phyloP scores from a whole-genome alignment of 208 protist genomes.

The Zelonia costaricensis region DNA sequence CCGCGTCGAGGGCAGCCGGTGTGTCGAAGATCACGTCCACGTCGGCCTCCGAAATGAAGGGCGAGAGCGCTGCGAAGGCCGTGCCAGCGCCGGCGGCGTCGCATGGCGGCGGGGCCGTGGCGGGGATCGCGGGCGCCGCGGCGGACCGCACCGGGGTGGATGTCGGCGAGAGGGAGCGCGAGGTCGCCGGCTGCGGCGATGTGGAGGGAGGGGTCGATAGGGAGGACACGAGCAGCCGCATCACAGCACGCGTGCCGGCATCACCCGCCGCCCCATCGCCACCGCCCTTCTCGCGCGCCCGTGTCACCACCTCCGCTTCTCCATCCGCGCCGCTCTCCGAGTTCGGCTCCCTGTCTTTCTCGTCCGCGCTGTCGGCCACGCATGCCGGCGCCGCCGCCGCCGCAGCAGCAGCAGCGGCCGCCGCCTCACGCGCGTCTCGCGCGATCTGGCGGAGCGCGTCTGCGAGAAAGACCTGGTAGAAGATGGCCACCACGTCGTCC shows the following conservation, averaged over 20 bases:
- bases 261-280: neutral
- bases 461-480: slow-evolving; percentile 91
- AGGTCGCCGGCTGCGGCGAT: neutral
- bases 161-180: neutral
- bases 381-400: neutral
- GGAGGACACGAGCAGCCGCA: slow-evolving; percentile 20
- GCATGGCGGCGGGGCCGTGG: too few relatives aligned
- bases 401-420: neutral
- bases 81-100: too few relatives aligned
- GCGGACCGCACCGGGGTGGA: too few relatives aligned
- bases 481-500: slow-evolving; percentile 93
- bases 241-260: slow-evolving; percentile 14
- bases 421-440: slow-evolving; percentile 5
- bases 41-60: slow-evolving; percentile 13
- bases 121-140: neutral
- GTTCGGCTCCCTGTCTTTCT: neutral
- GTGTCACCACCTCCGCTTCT: neutral
- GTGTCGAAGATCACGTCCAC: slow-evolving; percentile 17
- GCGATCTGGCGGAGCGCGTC: slow-evolving; percentile 47
- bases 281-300: neutral
- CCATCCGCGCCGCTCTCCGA: neutral
- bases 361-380: neutral
- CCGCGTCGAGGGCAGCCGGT: slow-evolving; percentile 31
- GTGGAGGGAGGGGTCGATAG: neutral
- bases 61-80: neutral